phyloP scores from a whole-genome alignment of 2,329 filamentous ascomycete genomes.

The Tolypocladium nubicola region DNA sequence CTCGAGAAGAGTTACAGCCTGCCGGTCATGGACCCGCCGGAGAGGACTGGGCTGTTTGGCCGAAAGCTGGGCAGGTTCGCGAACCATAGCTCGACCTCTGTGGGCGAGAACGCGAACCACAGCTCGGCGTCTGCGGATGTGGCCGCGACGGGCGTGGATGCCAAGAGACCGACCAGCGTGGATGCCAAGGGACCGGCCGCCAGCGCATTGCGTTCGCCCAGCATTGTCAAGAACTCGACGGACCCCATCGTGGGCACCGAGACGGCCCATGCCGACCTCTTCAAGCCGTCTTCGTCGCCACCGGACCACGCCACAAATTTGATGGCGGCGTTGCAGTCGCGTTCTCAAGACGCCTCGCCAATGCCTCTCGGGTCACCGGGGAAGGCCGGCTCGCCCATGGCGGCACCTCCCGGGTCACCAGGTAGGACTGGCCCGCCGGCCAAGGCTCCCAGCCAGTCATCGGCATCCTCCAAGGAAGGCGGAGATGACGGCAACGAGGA shows the following conservation, averaged over 20 bases:
- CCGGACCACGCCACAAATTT: constrained; percentile 50
- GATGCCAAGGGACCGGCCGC: constrained; percentile 32
- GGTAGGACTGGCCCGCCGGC: constrained; percentile 24
- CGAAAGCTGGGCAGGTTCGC: constrained; percentile 32
- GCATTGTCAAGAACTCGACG: constrained; percentile 35
- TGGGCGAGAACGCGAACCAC: no score
- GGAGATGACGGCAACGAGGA: constrained; percentile 26
- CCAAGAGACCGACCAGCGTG: constrained; percentile 36
- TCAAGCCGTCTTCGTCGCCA: constrained; percentile 43
- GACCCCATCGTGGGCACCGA: constrained; percentile 59
- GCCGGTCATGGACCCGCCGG: constrained; percentile 28
- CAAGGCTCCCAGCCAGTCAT: constrained; percentile 36
- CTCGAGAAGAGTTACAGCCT: constrained; percentile 47
- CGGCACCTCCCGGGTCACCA: constrained; percentile 27
- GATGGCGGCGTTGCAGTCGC: constrained; percentile 59
- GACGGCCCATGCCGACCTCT: constrained; percentile 53
- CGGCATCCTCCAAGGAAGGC: constrained; percentile 35
- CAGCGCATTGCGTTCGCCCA: constrained; percentile 22
- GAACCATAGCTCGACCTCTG: constrained; percentile 19
- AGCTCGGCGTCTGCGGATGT: no score
- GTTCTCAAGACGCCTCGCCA: constrained; percentile 46
- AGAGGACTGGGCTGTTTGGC: constrained; percentile 35
- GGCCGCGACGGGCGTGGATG: no score
- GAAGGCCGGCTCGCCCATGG: no score
- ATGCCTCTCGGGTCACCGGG: no score